Conservation (phyloP, 305 asterid species). For the Solanum chacoense region DNA sequence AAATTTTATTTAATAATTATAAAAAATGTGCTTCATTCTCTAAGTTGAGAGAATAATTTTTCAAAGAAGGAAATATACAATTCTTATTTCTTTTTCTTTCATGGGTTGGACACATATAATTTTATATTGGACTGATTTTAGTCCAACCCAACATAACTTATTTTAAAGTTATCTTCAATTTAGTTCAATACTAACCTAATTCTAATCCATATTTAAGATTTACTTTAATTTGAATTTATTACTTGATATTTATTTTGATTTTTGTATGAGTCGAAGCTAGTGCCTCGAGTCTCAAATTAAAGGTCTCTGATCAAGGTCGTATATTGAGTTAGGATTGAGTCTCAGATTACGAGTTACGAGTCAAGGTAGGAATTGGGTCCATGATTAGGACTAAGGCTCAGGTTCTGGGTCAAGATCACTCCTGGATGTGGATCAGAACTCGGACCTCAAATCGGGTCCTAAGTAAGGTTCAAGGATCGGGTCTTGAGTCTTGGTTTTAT, state of each 20-base stretch:
- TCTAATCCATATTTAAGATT: background rate
- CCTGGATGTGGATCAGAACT: background rate
- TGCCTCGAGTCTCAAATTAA: background rate
- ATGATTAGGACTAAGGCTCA: background rate
- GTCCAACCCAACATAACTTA: background rate
- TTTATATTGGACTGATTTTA: background rate
- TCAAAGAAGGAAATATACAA: background rate
- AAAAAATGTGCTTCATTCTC: background rate
- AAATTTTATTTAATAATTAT: no score
- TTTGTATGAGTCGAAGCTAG: background rate
- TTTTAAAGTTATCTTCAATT: background rate
- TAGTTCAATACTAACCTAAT: background rate
- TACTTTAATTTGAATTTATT: background rate
- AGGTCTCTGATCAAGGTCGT: background rate
- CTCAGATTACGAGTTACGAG: background rate
- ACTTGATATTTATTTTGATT: no score
- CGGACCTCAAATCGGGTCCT: background rate
- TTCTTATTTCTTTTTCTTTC: no score
- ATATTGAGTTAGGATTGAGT: background rate
- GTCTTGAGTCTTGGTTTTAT: background rate
- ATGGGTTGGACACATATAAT: background rate
- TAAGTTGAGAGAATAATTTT: background rate
- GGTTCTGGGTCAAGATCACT: background rate
- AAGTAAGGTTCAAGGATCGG: background rate
- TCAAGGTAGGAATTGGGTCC: background rate